Evolutionary conservation across 2,329 filamentous ascomycete species (phyloP).

Genomic region (Sporothrix curviconia): DNA sequence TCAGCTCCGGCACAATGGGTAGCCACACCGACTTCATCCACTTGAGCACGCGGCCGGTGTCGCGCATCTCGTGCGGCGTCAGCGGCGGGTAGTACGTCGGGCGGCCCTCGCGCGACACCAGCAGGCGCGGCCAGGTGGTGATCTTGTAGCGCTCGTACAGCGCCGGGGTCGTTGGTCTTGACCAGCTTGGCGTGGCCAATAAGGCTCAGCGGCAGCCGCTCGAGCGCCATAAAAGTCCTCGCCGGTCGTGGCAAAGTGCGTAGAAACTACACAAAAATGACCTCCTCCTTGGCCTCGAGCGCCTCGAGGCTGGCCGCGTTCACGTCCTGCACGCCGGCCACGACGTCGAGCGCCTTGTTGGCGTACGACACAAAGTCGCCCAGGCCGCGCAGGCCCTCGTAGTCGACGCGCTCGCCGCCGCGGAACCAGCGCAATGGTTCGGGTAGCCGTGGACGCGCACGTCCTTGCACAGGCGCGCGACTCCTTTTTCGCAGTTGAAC

Average conservation of each 20-base stretch:
- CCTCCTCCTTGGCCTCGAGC: constrained; percentile 87
- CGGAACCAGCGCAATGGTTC: constrained; percentile 89
- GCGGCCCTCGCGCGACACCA: constrained; percentile 83
- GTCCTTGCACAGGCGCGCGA: constrained; percentile 87
- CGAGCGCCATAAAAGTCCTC: constrained; percentile 88
- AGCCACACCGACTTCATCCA: constrained; percentile 99
- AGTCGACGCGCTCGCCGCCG: constrained; percentile 85
- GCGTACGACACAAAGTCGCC: constrained; percentile 86
- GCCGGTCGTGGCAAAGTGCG: constrained; percentile 82
- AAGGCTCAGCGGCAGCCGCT: constrained; percentile 77
- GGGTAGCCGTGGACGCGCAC: constrained; percentile 74
- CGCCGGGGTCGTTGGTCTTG: constrained; percentile 73
- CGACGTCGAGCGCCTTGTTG: constrained; percentile 74
- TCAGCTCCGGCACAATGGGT: constrained; percentile 90
- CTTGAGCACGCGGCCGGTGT: constrained; percentile 68
- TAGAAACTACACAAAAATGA: constrained; percentile 98
- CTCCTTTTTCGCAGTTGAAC: constrained; percentile 90
- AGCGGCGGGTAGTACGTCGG: constrained; percentile 85
- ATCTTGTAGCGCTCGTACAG: constrained; percentile 86
- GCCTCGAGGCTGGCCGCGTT: constrained; percentile 68
- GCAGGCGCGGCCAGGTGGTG: constrained; percentile 87
- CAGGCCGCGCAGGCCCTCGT: constrained; percentile 81
- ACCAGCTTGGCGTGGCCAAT: constrained; percentile 90
- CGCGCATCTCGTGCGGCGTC: constrained; percentile 85
- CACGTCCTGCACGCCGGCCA: constrained; percentile 72